Evolutionary conservation across 2,329 filamentous ascomycete species (phyloP).

Genomic region (Aspergillus versicolor): DNA sequence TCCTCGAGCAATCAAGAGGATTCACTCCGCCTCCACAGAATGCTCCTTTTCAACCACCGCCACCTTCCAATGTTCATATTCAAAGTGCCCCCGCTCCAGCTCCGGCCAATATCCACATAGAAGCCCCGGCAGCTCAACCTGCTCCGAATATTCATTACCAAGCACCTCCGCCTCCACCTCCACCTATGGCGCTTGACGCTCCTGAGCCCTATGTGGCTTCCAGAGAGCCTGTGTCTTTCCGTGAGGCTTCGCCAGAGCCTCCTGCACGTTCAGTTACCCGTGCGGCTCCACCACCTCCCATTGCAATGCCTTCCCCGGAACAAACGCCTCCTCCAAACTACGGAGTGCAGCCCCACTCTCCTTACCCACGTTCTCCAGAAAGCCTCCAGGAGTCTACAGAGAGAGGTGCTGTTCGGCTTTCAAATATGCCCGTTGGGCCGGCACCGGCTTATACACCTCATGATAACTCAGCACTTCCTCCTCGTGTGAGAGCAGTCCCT

Average conservation of each 20-base stretch:
- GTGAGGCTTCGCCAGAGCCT: background rate
- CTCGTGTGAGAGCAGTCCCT: slow-evolving; percentile 25
- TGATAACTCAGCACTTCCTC: slow-evolving; percentile 26
- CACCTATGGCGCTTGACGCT: background rate
- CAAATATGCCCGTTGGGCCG: slow-evolving; percentile 51
- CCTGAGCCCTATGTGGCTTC: background rate
- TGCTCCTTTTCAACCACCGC: background rate
- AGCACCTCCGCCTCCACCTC: background rate
- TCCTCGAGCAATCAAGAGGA: slow-evolving; percentile 11
- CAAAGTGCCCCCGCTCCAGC: background rate
- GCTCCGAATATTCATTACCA: slow-evolving; percentile 2
- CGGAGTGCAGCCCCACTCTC: slow-evolving; percentile 51
- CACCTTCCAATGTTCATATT: slow-evolving; percentile 6
- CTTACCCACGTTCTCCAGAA: slow-evolving; percentile 62
- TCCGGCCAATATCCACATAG: slow-evolving; percentile 8
- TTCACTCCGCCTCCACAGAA: background rate
- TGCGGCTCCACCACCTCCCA: slow-evolving; percentile 46
- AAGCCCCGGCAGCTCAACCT: slow-evolving; percentile 1
- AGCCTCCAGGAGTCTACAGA: slow-evolving; percentile 61
- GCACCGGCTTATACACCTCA: slow-evolving; percentile 37
- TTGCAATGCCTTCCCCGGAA: slow-evolving; percentile 52
- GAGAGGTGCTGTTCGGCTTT: slow-evolving; percentile 60
- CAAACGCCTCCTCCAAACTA: slow-evolving; percentile 57
- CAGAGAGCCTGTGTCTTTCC: background rate
- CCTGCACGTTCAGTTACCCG: background rate